phyloP scores from a whole-genome alignment of 208 protist genomes.

The Paratrypanosoma confusum region DNA sequence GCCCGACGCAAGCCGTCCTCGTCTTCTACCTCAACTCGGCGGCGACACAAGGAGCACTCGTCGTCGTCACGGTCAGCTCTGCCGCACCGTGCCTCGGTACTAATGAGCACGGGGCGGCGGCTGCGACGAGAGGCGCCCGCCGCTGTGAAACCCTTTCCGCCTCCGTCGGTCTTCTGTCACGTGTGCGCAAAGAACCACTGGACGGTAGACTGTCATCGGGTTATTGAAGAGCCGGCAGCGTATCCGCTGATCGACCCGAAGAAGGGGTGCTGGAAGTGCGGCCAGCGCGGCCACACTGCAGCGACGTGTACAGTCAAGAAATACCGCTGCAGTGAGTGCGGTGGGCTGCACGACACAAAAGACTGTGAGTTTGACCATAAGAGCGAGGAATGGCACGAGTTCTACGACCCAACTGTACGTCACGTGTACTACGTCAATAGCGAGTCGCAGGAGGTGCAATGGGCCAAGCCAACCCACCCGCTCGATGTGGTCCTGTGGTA shows the following conservation, averaged over 20 bases:
- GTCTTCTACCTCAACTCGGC: conserved; percentile 4
- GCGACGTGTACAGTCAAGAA: conserved; percentile 44
- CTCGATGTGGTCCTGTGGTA: conserved; percentile 77
- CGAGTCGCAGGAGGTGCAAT: conserved; percentile 49
- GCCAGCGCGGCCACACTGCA: conserved; percentile 53
- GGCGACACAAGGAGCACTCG: not conserved
- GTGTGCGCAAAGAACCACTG: conserved; percentile 75
- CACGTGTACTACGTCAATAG: conserved; percentile 72
- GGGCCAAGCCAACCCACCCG: conserved; percentile 47
- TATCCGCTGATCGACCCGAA: conserved; percentile 47
- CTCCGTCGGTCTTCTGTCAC: conserved; percentile 55
- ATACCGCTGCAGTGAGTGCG: conserved; percentile 67
- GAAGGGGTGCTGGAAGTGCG: conserved; percentile 66
- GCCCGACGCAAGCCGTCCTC: not conserved
- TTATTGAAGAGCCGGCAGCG: conserved; percentile 27
- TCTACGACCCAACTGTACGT: conserved; percentile 34
- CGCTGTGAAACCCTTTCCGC: conserved; percentile 4
- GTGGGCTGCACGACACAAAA: conserved; percentile 67
- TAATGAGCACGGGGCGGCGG: conserved; percentile 9
- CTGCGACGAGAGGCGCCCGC: conserved; percentile 3
- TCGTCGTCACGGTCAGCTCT: not conserved
- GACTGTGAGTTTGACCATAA: conserved; percentile 71
- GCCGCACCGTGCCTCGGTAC: not conserved
- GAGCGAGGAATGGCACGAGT: conserved; percentile 80
- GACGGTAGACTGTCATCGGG: conserved; percentile 56